Base-by-base conservation (phyloP, 768 basidiomycete genomes). In the Lentinula raphanica region DNA sequence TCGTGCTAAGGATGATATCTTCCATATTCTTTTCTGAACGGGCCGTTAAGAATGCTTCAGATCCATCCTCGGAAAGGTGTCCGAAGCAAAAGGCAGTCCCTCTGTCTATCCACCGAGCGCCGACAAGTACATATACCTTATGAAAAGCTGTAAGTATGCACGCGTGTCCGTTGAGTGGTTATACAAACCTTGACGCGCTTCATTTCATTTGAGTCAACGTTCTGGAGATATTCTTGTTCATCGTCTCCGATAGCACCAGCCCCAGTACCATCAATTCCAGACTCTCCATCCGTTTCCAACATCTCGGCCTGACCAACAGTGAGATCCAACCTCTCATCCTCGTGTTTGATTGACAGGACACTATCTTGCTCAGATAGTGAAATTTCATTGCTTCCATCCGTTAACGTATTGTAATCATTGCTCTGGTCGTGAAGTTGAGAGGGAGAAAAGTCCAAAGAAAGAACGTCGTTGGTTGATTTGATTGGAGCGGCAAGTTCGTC, bases 81-180 rank as follows among this genome's bases (percentile, higher is more conserved):
- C 94, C 94, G 66, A 90, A 91, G 71, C 95, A 97, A 69, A 94
- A 92, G 1, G 97, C 97, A 17, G 97, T 99, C 48, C 97, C 97
- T 69, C 94, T 87, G 78, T 99, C 97, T 56, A 87, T 81, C 97
- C 97, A 99, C 58, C 87, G 84, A 62, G 89, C 82, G 59, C 89
- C 92, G 54, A 93, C 83, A 59, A 99, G 87, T 72, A 95, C 89
- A 73, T 99, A 98, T 27, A 99, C 96, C 89, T 99, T 61, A 28
- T 19, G 55, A 65, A 49, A 50, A 31, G n/a, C 23, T 28, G 51
- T 48, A 64, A 58, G 53, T 49, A 59, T 61, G 62, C 55, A 59
- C 65, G 50, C 49, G 58, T 55, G 50, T 66, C 67, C 62, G 62
- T 32, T 31, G 25, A 49, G 44, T 32, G 21, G 21, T 31, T 46